Evolutionary conservation across 106 monocot genomes (phyloP), one percentile per base, ranked within the genome.

Genomic region (Triglochin maritima): DNA sequence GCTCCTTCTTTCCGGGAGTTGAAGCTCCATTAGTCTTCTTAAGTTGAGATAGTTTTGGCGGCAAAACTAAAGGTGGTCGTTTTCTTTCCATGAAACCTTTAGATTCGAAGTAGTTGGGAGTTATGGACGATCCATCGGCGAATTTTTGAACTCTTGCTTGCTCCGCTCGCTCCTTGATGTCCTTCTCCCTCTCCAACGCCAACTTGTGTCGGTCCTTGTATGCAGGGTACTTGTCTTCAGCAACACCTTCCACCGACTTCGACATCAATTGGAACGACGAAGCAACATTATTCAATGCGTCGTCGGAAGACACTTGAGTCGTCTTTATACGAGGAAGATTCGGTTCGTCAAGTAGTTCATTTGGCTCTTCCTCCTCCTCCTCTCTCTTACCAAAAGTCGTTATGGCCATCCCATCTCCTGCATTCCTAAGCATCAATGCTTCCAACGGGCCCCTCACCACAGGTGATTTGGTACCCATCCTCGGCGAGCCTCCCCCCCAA

Each of bases 151-250:
- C 85, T 77, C 95, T 77, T 3, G 90, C 95, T 74, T 87, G 83
- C 49, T 87, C 81, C 29, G 90, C 95, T 55, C 84, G 87, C 83
- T 85, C 78, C 74, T 96, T 96, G 73, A 90, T 82, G 3, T 63
- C 78, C 71, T 87, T 87, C 85, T 96, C 95, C 57, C 90, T 66
- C 58, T 96, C 95, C 41, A 87, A 10, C 1, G 95, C 95, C 49
- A 96, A 76, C 67, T 90, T 96, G 60, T 96, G 95, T 59, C 95
- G 67, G 64, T 96, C 90, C 68, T 88, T 96, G 64, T 87, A 96
- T 49, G 85, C 85, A 11, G 95, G 95, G 63, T 90, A 96, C 74
- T 90, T 96, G 4, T 88, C 90, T 4, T 87, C 83, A 15, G 85
- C 90, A 29, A 88, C 83, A 59, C 81, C 81, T 80, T 88, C 90